Evolutionary conservation across 768 basidiomycete species (phyloP).

Genomic region (Chalciporus piperatus): DNA sequence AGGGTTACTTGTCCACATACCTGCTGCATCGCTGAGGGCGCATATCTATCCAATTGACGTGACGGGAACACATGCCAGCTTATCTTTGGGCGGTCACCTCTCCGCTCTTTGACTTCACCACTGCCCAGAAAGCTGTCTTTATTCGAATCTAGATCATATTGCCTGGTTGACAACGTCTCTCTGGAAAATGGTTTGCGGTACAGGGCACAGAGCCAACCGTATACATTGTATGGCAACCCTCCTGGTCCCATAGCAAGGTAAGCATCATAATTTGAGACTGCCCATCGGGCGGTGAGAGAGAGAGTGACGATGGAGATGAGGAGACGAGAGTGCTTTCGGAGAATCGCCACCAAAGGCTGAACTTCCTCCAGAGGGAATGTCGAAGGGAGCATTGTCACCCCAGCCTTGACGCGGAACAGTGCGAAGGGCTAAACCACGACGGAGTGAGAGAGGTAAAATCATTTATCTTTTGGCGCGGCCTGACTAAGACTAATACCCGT

Average conservation of each 20-base stretch:
- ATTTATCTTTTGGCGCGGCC: neutral
- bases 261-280: neutral
- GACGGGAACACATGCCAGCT: slow-evolving; percentile 5
- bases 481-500: too few species aligned
- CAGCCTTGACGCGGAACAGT: neutral
- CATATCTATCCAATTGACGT: slow-evolving; percentile 4
- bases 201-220: slow-evolving; percentile 2
- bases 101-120: slow-evolving; percentile 1
- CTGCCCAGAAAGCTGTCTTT: neutral
- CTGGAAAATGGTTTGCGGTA: neutral
- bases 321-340: neutral
- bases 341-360: neutral
- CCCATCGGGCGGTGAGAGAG: neutral
- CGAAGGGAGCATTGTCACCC: neutral
- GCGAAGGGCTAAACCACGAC: neutral
- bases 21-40: neutral
- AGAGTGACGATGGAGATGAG: neutral
- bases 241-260: neutral
- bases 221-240: neutral
- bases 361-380: neutral
- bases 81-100: slow-evolving; percentile 3
- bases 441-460: neutral
- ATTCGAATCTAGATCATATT: slow-evolving; percentile 1
- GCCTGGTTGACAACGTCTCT: neutral
- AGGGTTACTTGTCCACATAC: neutral